A percentile compares a stretch with the other conserved stretches of the same genome.
Evolutionary conservation across 306 rosid genomes (phyloP).

Genomic region (Ormosia semicastrata): DNA sequence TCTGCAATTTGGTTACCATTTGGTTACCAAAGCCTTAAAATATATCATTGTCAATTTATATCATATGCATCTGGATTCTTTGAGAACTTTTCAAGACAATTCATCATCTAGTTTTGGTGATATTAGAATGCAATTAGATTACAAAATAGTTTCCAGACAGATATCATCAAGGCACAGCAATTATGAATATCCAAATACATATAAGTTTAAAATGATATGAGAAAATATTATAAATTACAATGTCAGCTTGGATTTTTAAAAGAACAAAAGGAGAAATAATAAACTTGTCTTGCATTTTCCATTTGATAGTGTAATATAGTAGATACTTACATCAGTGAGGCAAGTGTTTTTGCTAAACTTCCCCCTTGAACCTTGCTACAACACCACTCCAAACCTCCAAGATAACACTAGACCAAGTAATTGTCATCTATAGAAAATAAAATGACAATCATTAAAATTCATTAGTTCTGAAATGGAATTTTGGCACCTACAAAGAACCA

Average conservation of each 20-base stretch:
- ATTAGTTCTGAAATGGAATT: too few species aligned
- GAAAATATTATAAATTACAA: too few species aligned
- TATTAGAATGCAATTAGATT: background rate
- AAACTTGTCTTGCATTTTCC: background rate
- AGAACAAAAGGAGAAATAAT: background rate
- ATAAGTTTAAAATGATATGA: background rate
- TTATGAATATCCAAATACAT: background rate
- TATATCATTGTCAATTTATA: too few species aligned
- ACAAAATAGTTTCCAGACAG: background rate
- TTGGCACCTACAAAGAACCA: too few species aligned
- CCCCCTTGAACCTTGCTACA: slow-evolving; percentile 35
- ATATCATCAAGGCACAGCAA: background rate
- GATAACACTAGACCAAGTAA: too few species aligned
- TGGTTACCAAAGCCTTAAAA: too few species aligned
- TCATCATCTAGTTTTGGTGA: background rate
- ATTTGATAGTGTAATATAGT: background rate
- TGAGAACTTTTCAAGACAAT: background rate
- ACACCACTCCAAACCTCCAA: too few species aligned
- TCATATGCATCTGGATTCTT: background rate
- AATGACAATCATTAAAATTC: too few species aligned
- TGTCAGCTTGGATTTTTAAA: too few species aligned
- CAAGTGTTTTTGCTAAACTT: slow-evolving; percentile 39
- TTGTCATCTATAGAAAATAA: too few species aligned
- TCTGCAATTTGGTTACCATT: too few species aligned
- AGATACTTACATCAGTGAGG: slow-evolving; percentile 56